Base-by-base conservation (phyloP, 495 filamentous ascomycete species). In the Aspergillus ellipticus region DNA sequence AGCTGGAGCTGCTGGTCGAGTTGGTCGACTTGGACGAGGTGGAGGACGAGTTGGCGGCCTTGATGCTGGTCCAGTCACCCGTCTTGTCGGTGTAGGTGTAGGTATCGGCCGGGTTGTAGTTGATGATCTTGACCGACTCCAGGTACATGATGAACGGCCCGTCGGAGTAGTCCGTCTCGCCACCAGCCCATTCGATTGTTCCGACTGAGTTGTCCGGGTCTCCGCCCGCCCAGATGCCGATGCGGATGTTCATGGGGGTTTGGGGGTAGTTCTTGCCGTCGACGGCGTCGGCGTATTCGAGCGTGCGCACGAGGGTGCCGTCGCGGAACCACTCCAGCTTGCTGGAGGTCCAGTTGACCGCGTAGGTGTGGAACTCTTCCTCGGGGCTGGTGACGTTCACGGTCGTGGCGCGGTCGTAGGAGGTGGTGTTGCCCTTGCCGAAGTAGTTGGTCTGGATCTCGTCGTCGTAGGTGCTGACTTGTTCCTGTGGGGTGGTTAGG, bases 381-480 rank as follows among this genome's bases (percentile, higher is more conserved):
- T 90, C 84, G 42, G 91, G 85, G 59, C 80, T 81, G 11, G 72
- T 73, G 35, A 87, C 77, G 2, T 65, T 58, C 56, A 81, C 74
- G 60, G 79, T 81, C 26, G 73, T 75, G 20, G 82, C 89, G 51
- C 91, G 89, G 73, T 95, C 84, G 68, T 92, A 96, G 16, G 79
- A 79, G 26, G 77, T 71, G 4, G 89, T 90, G 56, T 90, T 83
- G 19, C 91, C 94, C 74, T 96, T 96, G 67, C 90, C 89, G 65
- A 96, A 98, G 75, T 94, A 98, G 72, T 97, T 96, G 59, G 85
- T 89, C 74, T 96, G 86, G 17, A 95, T 85, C 49, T 85, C 66
- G 55, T 60, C 74, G 47, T 54, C 46, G 41, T 29, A 65, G 39
- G 74, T 70, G 62, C 58, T 59, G 37, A 65, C 42, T 59, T 61